Evolutionary conservation across 495 filamentous ascomycete genomes (phyloP).

Genomic region (Xeromyces bisporus): DNA sequence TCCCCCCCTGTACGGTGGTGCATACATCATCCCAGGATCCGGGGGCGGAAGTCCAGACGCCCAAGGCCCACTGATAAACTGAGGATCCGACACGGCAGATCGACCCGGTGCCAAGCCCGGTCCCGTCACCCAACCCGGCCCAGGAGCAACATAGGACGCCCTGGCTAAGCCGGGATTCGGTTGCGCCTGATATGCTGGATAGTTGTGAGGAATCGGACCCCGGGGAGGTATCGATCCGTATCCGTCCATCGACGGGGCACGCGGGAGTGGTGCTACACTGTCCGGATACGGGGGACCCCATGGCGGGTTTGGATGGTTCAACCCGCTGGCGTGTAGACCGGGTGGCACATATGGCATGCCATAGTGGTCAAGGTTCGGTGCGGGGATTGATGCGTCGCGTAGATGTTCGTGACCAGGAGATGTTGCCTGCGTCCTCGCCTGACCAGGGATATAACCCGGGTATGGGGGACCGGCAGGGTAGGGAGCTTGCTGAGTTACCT

Average conservation of each 20-base stretch:
- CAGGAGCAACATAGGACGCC: not conserved
- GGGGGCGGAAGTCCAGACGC: not conserved
- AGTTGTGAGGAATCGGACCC: not conserved
- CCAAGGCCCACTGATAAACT: constrained; percentile 1
- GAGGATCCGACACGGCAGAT: constrained; percentile 1
- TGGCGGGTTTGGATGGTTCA: not conserved
- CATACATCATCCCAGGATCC: not conserved
- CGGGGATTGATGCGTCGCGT: not conserved
- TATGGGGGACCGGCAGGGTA: no score
- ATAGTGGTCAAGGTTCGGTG: not conserved
- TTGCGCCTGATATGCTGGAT: not conserved
- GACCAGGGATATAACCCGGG: not conserved
- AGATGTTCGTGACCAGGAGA: not conserved
- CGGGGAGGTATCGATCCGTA: not conserved
- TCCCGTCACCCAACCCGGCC: not conserved
- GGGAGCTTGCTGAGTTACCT: no score
- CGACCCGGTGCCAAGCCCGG: not conserved
- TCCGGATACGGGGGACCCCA: not conserved
- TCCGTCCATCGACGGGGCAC: not conserved
- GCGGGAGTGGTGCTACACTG: not conserved
- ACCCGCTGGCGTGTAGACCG: no score
- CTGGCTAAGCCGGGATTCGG: not conserved
- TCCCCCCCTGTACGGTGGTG: not conserved
- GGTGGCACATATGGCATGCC: not conserved
- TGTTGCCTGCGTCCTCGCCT: not conserved